phyloP scores from a whole-genome alignment of 768 basidiomycete genomes.

The Tylopilus cervinicoccineus region DNA sequence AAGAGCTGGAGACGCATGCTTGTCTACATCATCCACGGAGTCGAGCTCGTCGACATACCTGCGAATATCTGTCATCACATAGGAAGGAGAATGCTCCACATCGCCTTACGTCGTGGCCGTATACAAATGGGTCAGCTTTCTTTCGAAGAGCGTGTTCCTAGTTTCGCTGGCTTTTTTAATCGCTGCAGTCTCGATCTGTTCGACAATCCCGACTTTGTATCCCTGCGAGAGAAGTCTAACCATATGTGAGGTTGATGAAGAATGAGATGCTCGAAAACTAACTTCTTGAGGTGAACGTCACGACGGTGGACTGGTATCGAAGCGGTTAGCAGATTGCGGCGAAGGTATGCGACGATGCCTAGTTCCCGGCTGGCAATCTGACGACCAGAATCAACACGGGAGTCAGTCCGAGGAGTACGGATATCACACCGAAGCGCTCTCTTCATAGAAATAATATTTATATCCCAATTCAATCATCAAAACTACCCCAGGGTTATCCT shows the following conservation, averaged over 20 bases:
- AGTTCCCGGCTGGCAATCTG: slow-evolving; percentile 74
- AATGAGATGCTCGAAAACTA: slow-evolving; percentile 8
- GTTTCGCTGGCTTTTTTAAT: slow-evolving; percentile 82
- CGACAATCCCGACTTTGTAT: slow-evolving; percentile 78
- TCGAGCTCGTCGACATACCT: slow-evolving; percentile 85
- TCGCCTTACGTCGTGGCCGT: slow-evolving; percentile 78
- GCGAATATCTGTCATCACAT: slow-evolving; percentile 10
- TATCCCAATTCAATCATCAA: slow-evolving; percentile 84
- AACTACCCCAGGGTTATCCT: slow-evolving; percentile 58
- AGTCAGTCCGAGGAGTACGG: neutral
- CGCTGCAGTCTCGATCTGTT: slow-evolving; percentile 84
- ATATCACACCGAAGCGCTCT: slow-evolving; percentile 67
- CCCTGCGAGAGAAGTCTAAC: slow-evolving; percentile 70
- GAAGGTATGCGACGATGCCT: slow-evolving; percentile 68
- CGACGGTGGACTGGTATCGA: slow-evolving; percentile 68
- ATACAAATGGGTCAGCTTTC: slow-evolving; percentile 73
- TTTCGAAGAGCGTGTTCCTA: slow-evolving; percentile 66
- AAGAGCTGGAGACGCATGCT: slow-evolving; percentile 57
- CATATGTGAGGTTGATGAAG: neutral
- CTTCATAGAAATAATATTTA: slow-evolving; percentile 78
- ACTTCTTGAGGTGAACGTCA: slow-evolving; percentile 77
- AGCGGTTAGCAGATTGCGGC: slow-evolving; percentile 72
- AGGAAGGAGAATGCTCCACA: neutral
- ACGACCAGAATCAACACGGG: slow-evolving; percentile 9
- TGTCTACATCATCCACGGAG: slow-evolving; percentile 59